phyloP scores from a whole-genome alignment of 805 yeast genomes.

The Metschnikowia noctiluminum region DNA sequence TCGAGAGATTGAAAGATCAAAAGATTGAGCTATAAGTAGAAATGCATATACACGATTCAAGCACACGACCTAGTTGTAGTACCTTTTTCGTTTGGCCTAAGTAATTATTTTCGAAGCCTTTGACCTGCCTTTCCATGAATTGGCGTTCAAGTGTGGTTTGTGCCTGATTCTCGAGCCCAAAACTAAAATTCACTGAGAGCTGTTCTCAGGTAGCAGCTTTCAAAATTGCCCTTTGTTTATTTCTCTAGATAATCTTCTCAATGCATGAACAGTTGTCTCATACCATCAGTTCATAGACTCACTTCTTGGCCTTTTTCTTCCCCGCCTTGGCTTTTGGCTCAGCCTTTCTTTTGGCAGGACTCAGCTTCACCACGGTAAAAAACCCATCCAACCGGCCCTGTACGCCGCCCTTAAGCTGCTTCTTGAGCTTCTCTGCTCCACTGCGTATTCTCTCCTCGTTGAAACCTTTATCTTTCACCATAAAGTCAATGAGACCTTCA shows the following conservation, averaged over 20 bases:
- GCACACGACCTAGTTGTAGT: too few relatives aligned
- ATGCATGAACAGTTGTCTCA: neutral
- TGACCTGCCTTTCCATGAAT: too few relatives aligned
- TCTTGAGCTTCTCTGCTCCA: slow-evolving; percentile 82
- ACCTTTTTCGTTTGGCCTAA: too few relatives aligned
- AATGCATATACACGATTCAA: too few relatives aligned
- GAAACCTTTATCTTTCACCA: slow-evolving; percentile 87
- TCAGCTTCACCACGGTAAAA: slow-evolving; percentile 56
- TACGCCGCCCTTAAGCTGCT: slow-evolving; percentile 78
- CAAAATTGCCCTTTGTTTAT: neutral
- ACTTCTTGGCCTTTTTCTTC: slow-evolving; percentile 24
- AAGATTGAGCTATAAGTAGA: too few relatives aligned
- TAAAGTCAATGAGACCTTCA: slow-evolving; percentile 74
- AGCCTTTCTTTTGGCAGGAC: slow-evolving; percentile 39
- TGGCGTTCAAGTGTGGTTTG: too few relatives aligned
- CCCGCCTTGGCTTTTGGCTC: slow-evolving; percentile 33
- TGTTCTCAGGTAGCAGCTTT: too few relatives aligned
- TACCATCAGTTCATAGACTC: neutral
- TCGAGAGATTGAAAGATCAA: slow-evolving; percentile 15
- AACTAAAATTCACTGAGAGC: too few relatives aligned
- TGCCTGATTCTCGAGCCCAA: too few relatives aligned
- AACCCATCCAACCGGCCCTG: slow-evolving; percentile 94
- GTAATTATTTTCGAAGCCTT: too few relatives aligned
- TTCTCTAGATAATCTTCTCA: neutral
- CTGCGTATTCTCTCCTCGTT: slow-evolving; percentile 86